Evolutionary conservation across 306 rosid genomes (phyloP).

Genomic region (Inga laurina): DNA sequence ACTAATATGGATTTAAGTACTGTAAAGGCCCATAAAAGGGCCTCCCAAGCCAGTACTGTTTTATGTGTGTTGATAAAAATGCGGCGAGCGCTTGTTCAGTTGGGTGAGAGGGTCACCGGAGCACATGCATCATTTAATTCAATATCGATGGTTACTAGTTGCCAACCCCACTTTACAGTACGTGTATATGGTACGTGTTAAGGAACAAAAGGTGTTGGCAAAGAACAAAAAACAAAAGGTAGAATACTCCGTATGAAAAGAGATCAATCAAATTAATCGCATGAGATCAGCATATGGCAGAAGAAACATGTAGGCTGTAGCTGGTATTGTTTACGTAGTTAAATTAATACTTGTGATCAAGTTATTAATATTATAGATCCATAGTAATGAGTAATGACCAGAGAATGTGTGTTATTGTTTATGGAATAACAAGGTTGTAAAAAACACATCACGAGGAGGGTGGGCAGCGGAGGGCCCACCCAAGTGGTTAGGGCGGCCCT

Average conservation of each 20-base stretch:
- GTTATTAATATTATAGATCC: background rate
- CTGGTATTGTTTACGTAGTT: no score
- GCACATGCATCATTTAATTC: slow-evolving; percentile 13
- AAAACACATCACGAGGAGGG: background rate
- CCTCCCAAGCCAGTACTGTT: no score
- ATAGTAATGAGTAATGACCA: background rate
- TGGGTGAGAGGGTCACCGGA: background rate
- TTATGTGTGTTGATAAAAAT: no score
- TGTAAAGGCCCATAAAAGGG: no score
- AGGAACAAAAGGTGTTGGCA: no score
- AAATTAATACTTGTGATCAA: background rate
- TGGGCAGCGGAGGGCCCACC: background rate
- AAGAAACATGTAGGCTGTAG: background rate
- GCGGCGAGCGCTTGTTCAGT: background rate
- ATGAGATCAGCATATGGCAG: background rate
- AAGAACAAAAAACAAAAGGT: background rate
- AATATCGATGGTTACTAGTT: background rate
- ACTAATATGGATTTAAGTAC: no score
- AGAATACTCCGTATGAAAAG: background rate
- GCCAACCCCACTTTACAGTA: background rate
- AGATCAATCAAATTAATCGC: background rate
- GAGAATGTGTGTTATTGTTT: background rate
- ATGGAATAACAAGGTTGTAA: background rate
- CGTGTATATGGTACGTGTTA: background rate
- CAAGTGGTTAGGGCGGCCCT: background rate